These are phyloP conservation scores for Leishmania gerbilli DNA, from an alignment of 208 protist genomes.

Conservation along the genomic window DNA sequence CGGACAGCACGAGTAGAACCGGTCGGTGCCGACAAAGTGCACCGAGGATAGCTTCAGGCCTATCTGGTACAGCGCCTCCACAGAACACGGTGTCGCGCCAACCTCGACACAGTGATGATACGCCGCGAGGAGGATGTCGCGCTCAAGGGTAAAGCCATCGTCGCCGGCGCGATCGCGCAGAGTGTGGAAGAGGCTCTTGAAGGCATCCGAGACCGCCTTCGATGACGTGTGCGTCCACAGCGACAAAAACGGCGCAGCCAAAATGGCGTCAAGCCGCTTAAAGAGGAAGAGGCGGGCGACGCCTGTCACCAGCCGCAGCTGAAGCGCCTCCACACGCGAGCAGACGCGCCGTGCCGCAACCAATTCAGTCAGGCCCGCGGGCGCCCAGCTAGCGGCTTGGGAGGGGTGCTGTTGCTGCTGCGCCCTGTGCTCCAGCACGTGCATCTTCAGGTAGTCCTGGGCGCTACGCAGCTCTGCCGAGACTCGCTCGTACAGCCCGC, in stretches of 20 bases:
- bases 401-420: conserved; percentile 10
- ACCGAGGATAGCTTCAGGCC: conserved; percentile 79
- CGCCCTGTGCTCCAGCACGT: conserved; percentile 27
- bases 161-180: conserved; percentile 70
- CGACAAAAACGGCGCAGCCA: conserved; percentile 60
- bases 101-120: conserved; percentile 69
- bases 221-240: conserved; percentile 70
- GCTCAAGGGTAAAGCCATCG: conserved; percentile 60
- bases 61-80: conserved; percentile 71
- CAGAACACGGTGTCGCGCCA: conserved; percentile 55
- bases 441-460: conserved; percentile 51
- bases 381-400: conserved; percentile 4
- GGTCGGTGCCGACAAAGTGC: conserved; percentile 79
- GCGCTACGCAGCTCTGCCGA: conserved; percentile 28
- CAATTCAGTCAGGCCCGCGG: conserved; percentile 26
- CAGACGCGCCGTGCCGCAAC: conserved; percentile 38
- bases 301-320: conserved; percentile 62
- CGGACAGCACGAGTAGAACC: conserved; percentile 63
- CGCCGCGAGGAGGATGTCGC: conserved; percentile 62
- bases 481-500: conserved; percentile 41
- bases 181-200: conserved; percentile 79
- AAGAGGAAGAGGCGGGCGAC: conserved; percentile 71
- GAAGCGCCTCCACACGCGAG: conserved; percentile 54
- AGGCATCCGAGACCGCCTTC: conserved; percentile 74
- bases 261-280: conserved; percentile 40